Evolutionary conservation across 176 grass and related monocot species (phyloP), one percentile per base, ranked within the genome.

Genomic region (Cocos nucifera): DNA sequence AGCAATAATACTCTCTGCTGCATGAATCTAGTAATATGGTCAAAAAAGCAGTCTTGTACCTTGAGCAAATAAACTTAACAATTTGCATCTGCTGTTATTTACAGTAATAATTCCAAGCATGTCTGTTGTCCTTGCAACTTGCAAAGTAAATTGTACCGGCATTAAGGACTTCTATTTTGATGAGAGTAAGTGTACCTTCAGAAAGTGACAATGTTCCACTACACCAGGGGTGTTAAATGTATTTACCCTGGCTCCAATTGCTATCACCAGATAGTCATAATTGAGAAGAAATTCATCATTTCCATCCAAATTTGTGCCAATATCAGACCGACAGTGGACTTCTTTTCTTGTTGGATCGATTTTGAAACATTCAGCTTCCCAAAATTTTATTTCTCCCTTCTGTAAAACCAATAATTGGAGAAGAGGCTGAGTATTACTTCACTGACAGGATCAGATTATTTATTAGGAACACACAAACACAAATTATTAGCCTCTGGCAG

Each of bases 191-290:
- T 6, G 51, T 83, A 95, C 90, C 83, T 95, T 95, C 77, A 95
- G 66, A 76, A 95, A 95, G 73, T 90, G 71, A 77, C 90, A 95
- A 79, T 95, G 73, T 64, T 95, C 86, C 2, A 32, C 71, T 39
- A 95, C 90, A 59, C 90, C 90, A 58, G 90, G 86, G 58, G 90
- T 95, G 51, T 95, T 95, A 57, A 95, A 95, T 30, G 90, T 95
- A 63, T 95, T 95, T 32, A 64, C 49, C 63, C 69, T 80, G 51
- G 90, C 90, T 76, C 90, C 90, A 25, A 95, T 83, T 65, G 74
- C 83, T 65, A 90, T 49, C 32, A 95, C 83, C 29, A 95, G 69
- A 75, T 95, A 90, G 58, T 95, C 90, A 54, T 95, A 95, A 62
- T 95, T 83, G 17, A 95, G 80, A 35, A 61, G 50, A 71, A 95